phyloP scores from a whole-genome alignment of 306 rosid species.

The Fragaria nilgerrensis region DNA sequence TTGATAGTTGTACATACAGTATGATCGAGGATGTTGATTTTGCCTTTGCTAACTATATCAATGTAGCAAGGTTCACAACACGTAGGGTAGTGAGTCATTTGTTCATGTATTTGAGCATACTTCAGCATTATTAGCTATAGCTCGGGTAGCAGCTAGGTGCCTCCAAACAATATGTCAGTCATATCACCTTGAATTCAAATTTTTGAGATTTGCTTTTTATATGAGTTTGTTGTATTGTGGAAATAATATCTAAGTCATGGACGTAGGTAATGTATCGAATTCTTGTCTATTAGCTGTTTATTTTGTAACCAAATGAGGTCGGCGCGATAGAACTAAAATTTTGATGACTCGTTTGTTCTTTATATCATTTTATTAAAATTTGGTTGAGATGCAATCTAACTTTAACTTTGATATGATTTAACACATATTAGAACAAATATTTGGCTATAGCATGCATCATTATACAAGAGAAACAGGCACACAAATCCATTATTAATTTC shows the following conservation, averaged over 20 bases:
- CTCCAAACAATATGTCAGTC: constrained; percentile 1
- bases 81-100: not conserved
- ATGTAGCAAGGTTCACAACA: not conserved
- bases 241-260: not conserved
- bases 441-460: too few relatives aligned
- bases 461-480: too few relatives aligned
- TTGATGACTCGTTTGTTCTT: not conserved
- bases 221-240: not conserved
- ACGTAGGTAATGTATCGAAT: not conserved
- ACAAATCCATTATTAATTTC: too few relatives aligned
- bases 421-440: too few relatives aligned
- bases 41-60: not conserved
- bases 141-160: not conserved
- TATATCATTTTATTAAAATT: not conserved
- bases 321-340: not conserved
- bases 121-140: not conserved
- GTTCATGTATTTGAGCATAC: not conserved
- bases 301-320: not conserved
- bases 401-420: not conserved
- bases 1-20: not conserved
- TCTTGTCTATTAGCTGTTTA: not conserved
- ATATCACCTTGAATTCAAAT: not conserved
- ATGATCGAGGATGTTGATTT: not conserved
- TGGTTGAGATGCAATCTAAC: not conserved
- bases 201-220: not conserved